Evolutionary conservation across 2,329 filamentous ascomycete genomes (phyloP), one percentile per base, ranked within the genome.

Genomic region (Pseudocercospora musae): DNA sequence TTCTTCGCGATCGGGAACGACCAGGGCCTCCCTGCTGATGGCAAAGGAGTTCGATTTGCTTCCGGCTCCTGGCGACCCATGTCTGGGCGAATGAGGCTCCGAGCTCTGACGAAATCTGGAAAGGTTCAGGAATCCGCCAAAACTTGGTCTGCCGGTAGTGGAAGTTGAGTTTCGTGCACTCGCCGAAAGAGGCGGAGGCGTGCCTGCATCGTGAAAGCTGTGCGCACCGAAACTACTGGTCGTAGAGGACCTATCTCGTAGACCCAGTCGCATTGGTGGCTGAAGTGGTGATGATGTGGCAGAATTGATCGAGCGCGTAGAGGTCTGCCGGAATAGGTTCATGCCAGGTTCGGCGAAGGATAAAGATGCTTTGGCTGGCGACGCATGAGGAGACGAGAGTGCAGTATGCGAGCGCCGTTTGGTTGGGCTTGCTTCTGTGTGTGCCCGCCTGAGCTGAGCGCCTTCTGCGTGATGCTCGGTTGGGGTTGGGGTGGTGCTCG

Each of bases 1-100:
- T 67, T 96, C 92, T 66, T 90, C 85, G 58, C 91, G 85, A 69
- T 93, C 88, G 0, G 95, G 94, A 37, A 96, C 80, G 2, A 86
- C 81, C 23, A 84, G 71, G 0, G 88, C 83, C 73, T 95, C 90
- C 68, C 91, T 84, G 27, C 87, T 85, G 48, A 96, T 81, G 66
- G 90, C 91, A 31, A 96, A 81, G 0, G 92, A 96, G 71, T 93
- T 95, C 63, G 89, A 88, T 74, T 95, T 95, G 7, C 92, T 95
- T 57, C 80, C 85, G 21, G 89, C 88, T 8, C 83, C 86, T 18
- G 92, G 91, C n/a, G 88, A 88, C 13, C 88, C 88, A 71, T 91
- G 86, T 15, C 88, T 84, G 25, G 82, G 84, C 54, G 83, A 83
- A 44, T 85, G 79, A 5, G 89, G 84, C 53, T 96, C 92, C 0